Evolutionary conservation across 2,329 filamentous ascomycete species (phyloP), one percentile per base, ranked within the genome.

Genomic region (Westerdykella sp.): DNA sequence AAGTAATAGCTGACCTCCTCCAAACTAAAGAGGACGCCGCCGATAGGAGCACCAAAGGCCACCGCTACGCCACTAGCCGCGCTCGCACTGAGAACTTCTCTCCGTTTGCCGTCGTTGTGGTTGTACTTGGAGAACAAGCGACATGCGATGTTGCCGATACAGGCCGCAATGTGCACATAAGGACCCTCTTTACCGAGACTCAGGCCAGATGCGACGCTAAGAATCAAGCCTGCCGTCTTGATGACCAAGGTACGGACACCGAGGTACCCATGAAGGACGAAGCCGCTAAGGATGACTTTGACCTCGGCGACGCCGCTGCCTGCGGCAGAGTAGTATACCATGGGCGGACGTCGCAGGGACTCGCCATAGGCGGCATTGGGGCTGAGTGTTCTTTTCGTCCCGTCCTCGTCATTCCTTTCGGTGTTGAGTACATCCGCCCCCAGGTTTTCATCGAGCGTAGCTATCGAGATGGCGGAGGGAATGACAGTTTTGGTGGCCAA

Each of bases 1-100:
- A 97, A 97, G 68, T 97, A 97, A 67, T 97, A 97, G 54, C 87
- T 83, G 49, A 97, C 90, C 75, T 97, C 93, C 68, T 98, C 93
- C 23, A 97, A 69, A 28, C 88, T 89, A 67, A 97, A 97, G 2
- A 97, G 75, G 1, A 96, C 89, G 41, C 91, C 91, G 7, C 89
- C 88, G 34, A 86, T 81, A 1, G 91, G 91, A 1, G 91, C 89
- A 31, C 91, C 91, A 63, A 97, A 97, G 11, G 91, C 91, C 25
- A 97, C 91, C 10, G 90, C 87, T 5, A 97, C 88, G 63, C 91
- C 91, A 42, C 88, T 88, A 0, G 91, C 89, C 0, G 91, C 90
- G 16, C 88, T 88, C 0, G 91, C 91, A 37, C 89, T 95, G n/a
- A 97, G 73, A 0, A 95, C 85, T 65, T 97, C 91, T 64, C 93